phyloP scores from a whole-genome alignment of 1,284 basidiomycete genomes.

The Porogramme epimiltina region DNA sequence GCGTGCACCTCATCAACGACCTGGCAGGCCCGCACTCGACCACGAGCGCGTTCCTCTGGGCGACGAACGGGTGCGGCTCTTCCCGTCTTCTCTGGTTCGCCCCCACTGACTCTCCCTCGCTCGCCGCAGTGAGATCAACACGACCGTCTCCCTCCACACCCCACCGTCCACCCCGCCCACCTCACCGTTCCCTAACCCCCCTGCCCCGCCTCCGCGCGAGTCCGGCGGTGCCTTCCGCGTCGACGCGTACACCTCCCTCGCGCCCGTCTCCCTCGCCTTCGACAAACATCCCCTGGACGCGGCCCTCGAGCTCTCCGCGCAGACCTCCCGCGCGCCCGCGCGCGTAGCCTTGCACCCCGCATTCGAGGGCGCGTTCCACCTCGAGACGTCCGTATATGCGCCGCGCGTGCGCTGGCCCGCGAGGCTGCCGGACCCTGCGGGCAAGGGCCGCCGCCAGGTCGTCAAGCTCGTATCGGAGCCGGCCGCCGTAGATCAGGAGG shows the following conservation, averaged over 20 bases:
- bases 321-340: slow-evolving; percentile 34
- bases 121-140: slow-evolving; percentile 27
- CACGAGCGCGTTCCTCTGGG: slow-evolving; percentile 31
- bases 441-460: too few species aligned
- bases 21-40: slow-evolving; percentile 11
- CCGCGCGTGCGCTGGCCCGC: too few species aligned
- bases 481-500: too few species aligned
- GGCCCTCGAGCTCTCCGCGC: slow-evolving; percentile 34
- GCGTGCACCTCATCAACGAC: slow-evolving; percentile 34
- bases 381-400: slow-evolving; percentile 7
- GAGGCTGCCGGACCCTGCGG: too few species aligned
- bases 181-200: slow-evolving; percentile 24
- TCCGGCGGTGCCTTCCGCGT: slow-evolving; percentile 35
- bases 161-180: too few species aligned
- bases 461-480: too few species aligned
- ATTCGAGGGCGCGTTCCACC: slow-evolving; percentile 44
- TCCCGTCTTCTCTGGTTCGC: not conserved
- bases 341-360: slow-evolving; percentile 38
- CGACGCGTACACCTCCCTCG: slow-evolving; percentile 24
- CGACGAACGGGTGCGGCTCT: slow-evolving; percentile 35
- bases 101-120: too few species aligned
- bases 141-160: slow-evolving; percentile 32
- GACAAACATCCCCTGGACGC: slow-evolving; percentile 39
- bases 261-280: slow-evolving; percentile 34
- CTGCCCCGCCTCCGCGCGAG: slow-evolving; percentile 15